Evolutionary conservation across 1,284 basidiomycete species (phyloP), one percentile per base, ranked within the genome.

Genomic region (Ganoderma sinense): DNA sequence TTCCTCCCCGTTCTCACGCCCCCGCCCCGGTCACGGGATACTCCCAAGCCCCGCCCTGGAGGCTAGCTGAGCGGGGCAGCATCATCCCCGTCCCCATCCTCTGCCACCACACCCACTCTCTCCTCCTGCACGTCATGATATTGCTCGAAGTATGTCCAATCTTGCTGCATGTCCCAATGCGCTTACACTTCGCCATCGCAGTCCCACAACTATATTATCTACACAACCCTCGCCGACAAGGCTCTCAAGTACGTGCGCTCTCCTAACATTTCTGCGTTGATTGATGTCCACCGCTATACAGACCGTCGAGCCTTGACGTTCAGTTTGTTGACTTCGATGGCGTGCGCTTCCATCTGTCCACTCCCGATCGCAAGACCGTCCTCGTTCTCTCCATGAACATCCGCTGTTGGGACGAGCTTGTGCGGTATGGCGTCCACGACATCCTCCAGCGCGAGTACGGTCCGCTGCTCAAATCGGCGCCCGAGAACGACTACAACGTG

Each of bases 321-420:
- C 91, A 95, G 71, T 99, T 99, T 76, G 97, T 98, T 67, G 97
- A 99, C 84, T 99, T 97, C 78, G 98, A 99, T 82, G 94, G 96
- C 64, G 97, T 99, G 65, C 90, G 96, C 62, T 99, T 99, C 84
- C 97, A 94, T 80, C 83, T 99, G 65, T 94, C 94, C 14, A 97
- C 96, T 0, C 93, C 94, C 3, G 91, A 95, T 55, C 90, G 92
- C 78, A 96, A 96, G 80, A 92, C 93, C 2, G 82, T 89, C 2
- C 84, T 97, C 26, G 85, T 95, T 48, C 88, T 99, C 20, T 98
- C 97, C 43, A 99, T 99, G 96, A 92, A 93, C 81, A 97, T 99
- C 74, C 91, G 94, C 67, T 99, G 98, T 86, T 99, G 97, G 97
- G 88, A 92, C 70, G 96, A 99, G 80, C 90, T 99, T 48, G 92